Evolutionary conservation across 805 yeast genomes (phyloP).

Genomic region (Maudiozyma barnettii): DNA sequence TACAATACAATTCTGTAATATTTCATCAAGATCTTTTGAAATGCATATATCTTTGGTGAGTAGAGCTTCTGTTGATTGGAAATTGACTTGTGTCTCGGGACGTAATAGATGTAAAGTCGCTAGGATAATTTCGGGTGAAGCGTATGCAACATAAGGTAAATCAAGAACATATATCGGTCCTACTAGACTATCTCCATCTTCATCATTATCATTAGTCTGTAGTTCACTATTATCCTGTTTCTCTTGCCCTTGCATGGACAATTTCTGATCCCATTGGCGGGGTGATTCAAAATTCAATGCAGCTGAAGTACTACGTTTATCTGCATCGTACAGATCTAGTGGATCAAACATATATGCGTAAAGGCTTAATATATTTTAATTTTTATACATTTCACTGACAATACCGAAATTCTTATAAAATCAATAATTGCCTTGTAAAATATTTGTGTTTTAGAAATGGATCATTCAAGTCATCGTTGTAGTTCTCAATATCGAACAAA

Average conservation of each 20-base stretch:
- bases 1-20: constrained; percentile 24
- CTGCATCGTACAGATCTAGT: constrained; percentile 26
- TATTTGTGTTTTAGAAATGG: no score
- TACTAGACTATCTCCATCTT: constrained; percentile 14
- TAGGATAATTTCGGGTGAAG: constrained; percentile 39
- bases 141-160: constrained; percentile 40
- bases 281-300: not conserved
- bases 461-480: no score
- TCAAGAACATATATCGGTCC: constrained; percentile 46
- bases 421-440: no score
- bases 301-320: no score
- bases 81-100: constrained; percentile 44
- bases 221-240: no score
- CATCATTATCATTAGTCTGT: no score
- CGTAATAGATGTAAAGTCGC: constrained; percentile 40
- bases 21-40: constrained; percentile 28
- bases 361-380: no score
- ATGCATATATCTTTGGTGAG: constrained; percentile 21
- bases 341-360: constrained; percentile 26
- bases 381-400: no score
- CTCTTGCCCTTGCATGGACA: no score
- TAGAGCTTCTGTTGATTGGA: constrained; percentile 16
- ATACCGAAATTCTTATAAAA: no score
- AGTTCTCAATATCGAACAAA: no score
- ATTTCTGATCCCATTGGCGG: not conserved